Evolutionary conservation across 768 basidiomycete genomes (phyloP), one percentile per base, ranked within the genome.

Genomic region (Sarcodon sp.): DNA sequence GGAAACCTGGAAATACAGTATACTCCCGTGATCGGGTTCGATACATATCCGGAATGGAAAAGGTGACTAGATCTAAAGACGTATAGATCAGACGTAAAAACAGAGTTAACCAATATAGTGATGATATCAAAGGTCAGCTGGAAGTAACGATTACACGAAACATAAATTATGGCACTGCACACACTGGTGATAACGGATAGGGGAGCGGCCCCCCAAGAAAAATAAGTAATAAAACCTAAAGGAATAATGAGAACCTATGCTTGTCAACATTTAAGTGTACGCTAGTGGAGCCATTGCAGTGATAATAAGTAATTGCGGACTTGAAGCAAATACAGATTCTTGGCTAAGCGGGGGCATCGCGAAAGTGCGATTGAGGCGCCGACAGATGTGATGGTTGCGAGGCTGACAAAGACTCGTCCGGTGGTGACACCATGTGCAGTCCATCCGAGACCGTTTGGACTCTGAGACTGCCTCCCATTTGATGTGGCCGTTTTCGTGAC

Each of bases 401-500:
- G 68, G 73, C 68, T 58, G 73, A 71, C 56, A 80, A 63, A 51
- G 73, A 59, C 67, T 80, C 71, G 54, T 70, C 75, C 51, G 74
- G 72, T 44, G 76, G 61, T 55, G 78, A 78, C 54, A 27, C 21
- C 21, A 81, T 55, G 43, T 76, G 68, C 45, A 72, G 65, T 51
- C 66, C 70, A 57, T 68, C 72, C 67, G 75, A 61, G 55, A 77
- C 67, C 59, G 62, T 59, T 80, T 74, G 55, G 74, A 78, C 12
- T 69, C 68, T 44, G 71, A 41, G 39, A 27, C 21, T 27, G 39
- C 39, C 68, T 63, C 80, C 76, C 69, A 80, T 74, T 59, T 80
- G 79, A 61, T 82, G 80, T 16, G 73, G 64, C 47, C 80, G 75
- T 63, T 83, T 82, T 57, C 80, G 70, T 16, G 66, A 59, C 13